Percentiles rank a stretch among this genome's conserved stretches.
These are phyloP conservation scores for Hanseniaspora meyeri DNA, from an alignment of 805 yeast genomes.

Conservation along the genomic window DNA sequence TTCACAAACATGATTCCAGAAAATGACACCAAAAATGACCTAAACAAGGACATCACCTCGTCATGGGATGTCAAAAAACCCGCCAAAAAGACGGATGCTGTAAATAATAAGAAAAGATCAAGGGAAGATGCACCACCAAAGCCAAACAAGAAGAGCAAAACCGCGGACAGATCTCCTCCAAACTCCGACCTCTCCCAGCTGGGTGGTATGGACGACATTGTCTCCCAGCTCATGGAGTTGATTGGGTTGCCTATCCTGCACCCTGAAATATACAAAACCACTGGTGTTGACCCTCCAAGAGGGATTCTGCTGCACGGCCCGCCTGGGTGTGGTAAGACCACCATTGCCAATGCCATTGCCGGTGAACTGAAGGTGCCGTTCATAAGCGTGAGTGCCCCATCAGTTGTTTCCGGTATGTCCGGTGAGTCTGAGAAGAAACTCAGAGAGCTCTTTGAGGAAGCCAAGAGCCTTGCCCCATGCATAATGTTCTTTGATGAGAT, in stretches of 20 bases:
- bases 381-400: constrained; percentile 82
- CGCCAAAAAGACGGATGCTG: background rate
- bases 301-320: constrained; percentile 95
- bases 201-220: constrained; percentile 83
- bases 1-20: constrained; percentile 49
- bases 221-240: constrained; percentile 75
- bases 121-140: constrained; percentile 37
- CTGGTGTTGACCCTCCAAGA: constrained; percentile 91
- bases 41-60: constrained; percentile 66
- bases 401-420: constrained; percentile 97
- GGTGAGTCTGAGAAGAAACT: constrained; percentile 94
- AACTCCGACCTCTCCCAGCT: constrained; percentile 52
- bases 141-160: constrained; percentile 32
- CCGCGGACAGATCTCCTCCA: constrained; percentile 59
- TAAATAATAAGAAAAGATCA: constrained; percentile 27
- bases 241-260: constrained; percentile 86
- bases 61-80: constrained; percentile 40
- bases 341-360: constrained; percentile 90
- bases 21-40: constrained; percentile 43
- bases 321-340: constrained; percentile 97
- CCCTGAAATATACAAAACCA: constrained; percentile 75
- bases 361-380: constrained; percentile 91
- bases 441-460: constrained; percentile 87
- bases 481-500: constrained; percentile 89
- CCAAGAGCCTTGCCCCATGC: constrained; percentile 81